Conservation (phyloP, 257 asterid species). For the Nicotiana benthamiana region DNA sequence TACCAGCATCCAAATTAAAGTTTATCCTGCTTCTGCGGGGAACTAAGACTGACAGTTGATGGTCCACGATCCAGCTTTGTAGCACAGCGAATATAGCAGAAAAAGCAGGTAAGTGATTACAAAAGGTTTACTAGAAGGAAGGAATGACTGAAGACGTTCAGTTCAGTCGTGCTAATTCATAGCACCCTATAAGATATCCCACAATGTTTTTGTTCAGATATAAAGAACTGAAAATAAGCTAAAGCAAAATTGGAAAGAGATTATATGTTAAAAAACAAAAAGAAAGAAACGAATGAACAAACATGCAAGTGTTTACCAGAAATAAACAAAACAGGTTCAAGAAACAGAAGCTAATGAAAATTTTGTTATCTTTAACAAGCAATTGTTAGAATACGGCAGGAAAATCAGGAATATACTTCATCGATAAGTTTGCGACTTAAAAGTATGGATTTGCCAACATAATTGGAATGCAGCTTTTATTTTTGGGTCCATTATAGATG, state of each 20-base stretch:
- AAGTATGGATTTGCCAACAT: neutral
- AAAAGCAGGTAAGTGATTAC: neutral
- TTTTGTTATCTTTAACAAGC: neutral
- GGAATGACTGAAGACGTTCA: neutral
- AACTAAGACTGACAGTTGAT: neutral
- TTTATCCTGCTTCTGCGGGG: neutral
- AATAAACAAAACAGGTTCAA: neutral
- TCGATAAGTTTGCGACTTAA: neutral
- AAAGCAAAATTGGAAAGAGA: neutral
- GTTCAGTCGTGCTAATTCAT: neutral
- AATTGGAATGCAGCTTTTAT: neutral
- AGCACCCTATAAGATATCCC: neutral
- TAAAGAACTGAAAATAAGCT: neutral
- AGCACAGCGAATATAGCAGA: neutral
- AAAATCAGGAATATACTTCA: neutral
- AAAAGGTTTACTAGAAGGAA: neutral
- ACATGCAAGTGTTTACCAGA: neutral
- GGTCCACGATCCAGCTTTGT: neutral
- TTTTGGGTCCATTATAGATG: neutral
- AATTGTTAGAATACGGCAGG: neutral
- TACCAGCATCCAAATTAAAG: neutral
- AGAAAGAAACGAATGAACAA: neutral
- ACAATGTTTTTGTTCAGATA: neutral
- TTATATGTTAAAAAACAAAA: neutral
- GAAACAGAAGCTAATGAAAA: neutral